Conservation (phyloP, 345 rosid genomes). For the Sisymbrium altissimum region DNA sequence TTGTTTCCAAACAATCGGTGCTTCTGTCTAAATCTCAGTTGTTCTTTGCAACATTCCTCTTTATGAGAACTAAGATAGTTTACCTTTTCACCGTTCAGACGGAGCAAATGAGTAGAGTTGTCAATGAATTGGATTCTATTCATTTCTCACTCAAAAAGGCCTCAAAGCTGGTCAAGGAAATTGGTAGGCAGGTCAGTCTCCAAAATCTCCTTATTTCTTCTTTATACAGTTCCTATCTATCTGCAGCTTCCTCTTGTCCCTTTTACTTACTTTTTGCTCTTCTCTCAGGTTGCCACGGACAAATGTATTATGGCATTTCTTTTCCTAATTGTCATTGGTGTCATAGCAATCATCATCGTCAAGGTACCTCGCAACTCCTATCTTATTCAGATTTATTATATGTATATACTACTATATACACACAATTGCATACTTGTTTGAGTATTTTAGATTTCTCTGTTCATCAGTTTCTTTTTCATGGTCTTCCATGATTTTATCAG, state of each 20-base stretch:
- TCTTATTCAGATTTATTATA: background rate
- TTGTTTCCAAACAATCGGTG: background rate
- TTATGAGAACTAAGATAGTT: conserved; percentile 22
- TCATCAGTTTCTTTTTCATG: background rate
- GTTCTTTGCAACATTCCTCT: background rate
- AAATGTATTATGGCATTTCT: conserved; percentile 83
- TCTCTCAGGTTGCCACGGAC: conserved; percentile 90
- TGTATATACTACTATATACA: background rate
- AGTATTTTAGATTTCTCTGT: background rate
- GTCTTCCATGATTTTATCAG: background rate
- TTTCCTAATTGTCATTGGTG: conserved; percentile 76
- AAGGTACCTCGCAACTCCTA: conserved; percentile 51
- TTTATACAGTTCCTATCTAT: background rate
- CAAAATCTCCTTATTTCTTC: conserved; percentile 23
- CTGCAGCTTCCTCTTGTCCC: background rate
- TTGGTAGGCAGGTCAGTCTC: conserved; percentile 95
- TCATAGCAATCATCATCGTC: conserved; percentile 80
- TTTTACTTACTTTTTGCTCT: conserved; percentile 19
- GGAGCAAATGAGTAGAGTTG: conserved; percentile 97
- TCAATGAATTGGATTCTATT: conserved; percentile 92
- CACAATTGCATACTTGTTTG: background rate
- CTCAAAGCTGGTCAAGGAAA: conserved; percentile 89
- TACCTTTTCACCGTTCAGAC: conserved; percentile 49
- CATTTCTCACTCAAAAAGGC: conserved; percentile 95
- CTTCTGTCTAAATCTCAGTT: conserved; percentile 2